These are phyloP conservation scores for Chalaropsis ovoidea DNA, from an alignment of 2,329 filamentous ascomycete species.

Conservation along the genomic window DNA sequence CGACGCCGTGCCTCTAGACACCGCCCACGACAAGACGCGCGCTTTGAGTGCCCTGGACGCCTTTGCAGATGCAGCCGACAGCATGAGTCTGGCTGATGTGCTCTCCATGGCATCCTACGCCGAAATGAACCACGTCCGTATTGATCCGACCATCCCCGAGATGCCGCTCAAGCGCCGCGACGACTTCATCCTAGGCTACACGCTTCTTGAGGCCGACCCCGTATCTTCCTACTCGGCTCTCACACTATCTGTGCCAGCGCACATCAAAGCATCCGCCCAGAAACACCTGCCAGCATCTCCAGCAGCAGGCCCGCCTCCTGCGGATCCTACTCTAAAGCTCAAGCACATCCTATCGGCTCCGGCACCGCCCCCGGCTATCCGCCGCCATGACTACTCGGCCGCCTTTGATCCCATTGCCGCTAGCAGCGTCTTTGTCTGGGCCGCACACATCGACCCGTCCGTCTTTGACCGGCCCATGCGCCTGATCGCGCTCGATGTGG, in stretches of 20 bases:
- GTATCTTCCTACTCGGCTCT: slow-evolving; percentile 29
- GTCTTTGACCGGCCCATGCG: slow-evolving; percentile 63
- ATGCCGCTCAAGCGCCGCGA: slow-evolving; percentile 40
- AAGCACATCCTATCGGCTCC: slow-evolving; percentile 29
- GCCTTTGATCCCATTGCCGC: slow-evolving; percentile 53
- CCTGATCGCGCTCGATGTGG: slow-evolving; percentile 64
- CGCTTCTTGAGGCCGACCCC: slow-evolving; percentile 40
- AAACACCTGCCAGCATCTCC: not conserved
- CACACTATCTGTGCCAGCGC: not conserved
- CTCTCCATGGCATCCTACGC: slow-evolving; percentile 43
- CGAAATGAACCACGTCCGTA: slow-evolving; percentile 35
- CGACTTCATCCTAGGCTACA: slow-evolving; percentile 42
- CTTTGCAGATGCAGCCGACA: slow-evolving; percentile 46
- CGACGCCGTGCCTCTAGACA: not conserved
- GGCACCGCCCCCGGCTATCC: slow-evolving; percentile 10
- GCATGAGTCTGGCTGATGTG: slow-evolving; percentile 57
- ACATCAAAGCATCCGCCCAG: slow-evolving; percentile 17
- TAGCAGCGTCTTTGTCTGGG: slow-evolving; percentile 28
- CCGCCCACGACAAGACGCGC: slow-evolving; percentile 28
- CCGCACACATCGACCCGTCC: slow-evolving; percentile 48
- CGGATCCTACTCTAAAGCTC: slow-evolving; percentile 29
- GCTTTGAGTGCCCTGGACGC: slow-evolving; percentile 35
- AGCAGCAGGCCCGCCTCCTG: slow-evolving; percentile 13
- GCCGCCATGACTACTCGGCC: slow-evolving; percentile 29
- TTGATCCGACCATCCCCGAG: slow-evolving; percentile 56